These are phyloP conservation scores for Pelargonium nanum DNA, from an alignment of 345 rosid species.

Conservation along the genomic window DNA sequence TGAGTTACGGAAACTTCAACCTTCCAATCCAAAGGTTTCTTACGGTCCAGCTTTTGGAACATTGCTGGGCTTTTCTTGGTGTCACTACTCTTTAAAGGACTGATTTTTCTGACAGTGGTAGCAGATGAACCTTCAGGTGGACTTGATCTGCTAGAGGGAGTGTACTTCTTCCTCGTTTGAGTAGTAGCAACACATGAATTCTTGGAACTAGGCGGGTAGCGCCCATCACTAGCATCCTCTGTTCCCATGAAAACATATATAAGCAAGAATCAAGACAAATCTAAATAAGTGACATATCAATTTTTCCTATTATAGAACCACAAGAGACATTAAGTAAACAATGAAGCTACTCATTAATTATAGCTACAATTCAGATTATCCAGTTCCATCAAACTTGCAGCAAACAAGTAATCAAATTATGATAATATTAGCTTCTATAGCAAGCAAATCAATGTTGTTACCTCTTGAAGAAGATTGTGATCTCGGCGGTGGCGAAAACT, in stretches of 20 bases:
- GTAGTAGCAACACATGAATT: conserved; percentile 20
- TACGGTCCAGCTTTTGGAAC: conserved; percentile 25
- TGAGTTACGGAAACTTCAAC: conserved; percentile 31
- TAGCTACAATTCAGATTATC: no score
- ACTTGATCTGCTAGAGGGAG: conserved; percentile 28
- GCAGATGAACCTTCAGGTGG: conserved; percentile 43
- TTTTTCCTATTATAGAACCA: no score
- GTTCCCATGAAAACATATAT: conserved; percentile 10
- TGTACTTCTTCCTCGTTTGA: conserved; percentile 29
- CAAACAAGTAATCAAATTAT: no score
- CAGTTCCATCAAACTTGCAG: no score
- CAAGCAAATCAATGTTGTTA: conserved; percentile 3
- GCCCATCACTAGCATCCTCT: conserved; percentile 57
- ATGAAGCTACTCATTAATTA: no score
- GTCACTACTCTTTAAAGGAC: conserved; percentile 31
- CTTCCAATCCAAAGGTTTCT: conserved; percentile 48
- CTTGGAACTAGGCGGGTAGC: conserved; percentile 32
- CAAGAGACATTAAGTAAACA: no score
- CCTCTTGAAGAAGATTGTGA: conserved; percentile 67
- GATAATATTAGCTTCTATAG: no score
- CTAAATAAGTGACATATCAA: no score
- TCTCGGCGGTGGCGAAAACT: conserved; percentile 53
- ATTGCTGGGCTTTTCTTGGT: conserved; percentile 30
- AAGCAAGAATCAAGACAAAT: background rate
- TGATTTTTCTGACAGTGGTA: conserved; percentile 36